A percentile compares a stretch with the other conserved stretches of the same genome.
These are phyloP conservation scores for Dalbergia cochinchinensis DNA, from an alignment of 306 rosid species.

Conservation along the genomic window DNA sequence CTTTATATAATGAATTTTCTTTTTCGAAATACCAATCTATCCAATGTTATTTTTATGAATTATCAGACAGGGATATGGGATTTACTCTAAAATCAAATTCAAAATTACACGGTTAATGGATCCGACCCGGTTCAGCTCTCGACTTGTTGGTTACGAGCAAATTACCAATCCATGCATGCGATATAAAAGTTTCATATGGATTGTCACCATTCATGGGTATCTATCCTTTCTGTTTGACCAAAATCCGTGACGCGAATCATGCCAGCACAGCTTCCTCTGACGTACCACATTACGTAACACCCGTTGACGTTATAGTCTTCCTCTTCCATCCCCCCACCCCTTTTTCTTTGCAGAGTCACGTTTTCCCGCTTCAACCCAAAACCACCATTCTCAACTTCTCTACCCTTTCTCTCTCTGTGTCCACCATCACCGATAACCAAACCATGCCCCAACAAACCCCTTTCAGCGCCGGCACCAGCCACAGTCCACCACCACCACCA, in stretches of 20 bases:
- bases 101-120: too few species aligned
- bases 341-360: neutral
- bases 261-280: constrained; percentile 56
- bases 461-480: neutral
- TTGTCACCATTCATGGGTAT: too few species aligned
- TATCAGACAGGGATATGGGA: too few species aligned
- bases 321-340: too few species aligned
- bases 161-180: too few species aligned
- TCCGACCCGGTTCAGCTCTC: too few species aligned
- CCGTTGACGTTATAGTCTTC: constrained; percentile 59
- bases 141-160: too few species aligned
- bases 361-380: neutral
- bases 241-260: neutral
- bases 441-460: constrained; percentile 63
- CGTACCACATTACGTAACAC: constrained; percentile 54
- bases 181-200: too few species aligned
- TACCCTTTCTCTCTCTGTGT: constrained; percentile 20
- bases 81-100: too few species aligned
- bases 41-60: too few species aligned
- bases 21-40: too few species aligned
- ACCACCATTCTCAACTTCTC: neutral
- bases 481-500: neutral
- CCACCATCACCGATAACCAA: neutral
- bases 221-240: neutral
- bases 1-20: too few species aligned